Percentiles rank a stretch among this genome's conserved stretches.
These are phyloP conservation scores for Cyclotella atomus DNA, from an alignment of 108 stramenopile genomes.

Conservation along the genomic window DNA sequence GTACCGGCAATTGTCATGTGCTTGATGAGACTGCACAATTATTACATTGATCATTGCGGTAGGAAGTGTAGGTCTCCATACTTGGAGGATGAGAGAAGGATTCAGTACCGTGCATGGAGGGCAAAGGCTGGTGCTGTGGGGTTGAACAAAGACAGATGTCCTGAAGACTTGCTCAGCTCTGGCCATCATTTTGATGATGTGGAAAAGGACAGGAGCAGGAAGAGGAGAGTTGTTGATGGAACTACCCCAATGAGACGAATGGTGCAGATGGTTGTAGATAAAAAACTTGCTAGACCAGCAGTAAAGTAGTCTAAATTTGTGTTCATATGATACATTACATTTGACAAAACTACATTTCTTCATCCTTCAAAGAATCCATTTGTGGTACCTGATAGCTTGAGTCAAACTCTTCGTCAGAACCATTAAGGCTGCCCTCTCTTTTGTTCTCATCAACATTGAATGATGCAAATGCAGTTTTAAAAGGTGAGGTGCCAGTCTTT, in stretches of 20 bases:
- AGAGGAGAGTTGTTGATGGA: background rate
- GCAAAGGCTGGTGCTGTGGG: background rate
- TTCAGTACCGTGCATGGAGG: background rate
- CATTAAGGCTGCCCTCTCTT: too few species aligned
- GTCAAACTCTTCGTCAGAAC: too few species aligned
- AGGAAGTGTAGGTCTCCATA: background rate
- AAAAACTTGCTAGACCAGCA: background rate
- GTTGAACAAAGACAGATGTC: background rate
- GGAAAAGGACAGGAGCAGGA: background rate
- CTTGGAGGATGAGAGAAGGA: background rate
- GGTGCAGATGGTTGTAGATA: background rate
- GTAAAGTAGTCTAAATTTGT: too few species aligned
- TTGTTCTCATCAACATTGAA: too few species aligned
- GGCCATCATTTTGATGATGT: conserved; percentile 1
- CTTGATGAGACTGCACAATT: conserved; percentile 4
- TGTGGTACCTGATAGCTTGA: too few species aligned
- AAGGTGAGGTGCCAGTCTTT: too few species aligned
- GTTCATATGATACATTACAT: too few species aligned
- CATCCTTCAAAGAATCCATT: too few species aligned
- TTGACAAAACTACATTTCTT: too few species aligned
- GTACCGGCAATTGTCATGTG: conserved; percentile 1
- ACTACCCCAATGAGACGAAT: background rate
- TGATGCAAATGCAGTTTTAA: too few species aligned
- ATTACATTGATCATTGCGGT: background rate
- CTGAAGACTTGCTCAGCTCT: background rate